phyloP scores from a whole-genome alignment of 106 monocot species.

The Xerophyta viscosa region DNA sequence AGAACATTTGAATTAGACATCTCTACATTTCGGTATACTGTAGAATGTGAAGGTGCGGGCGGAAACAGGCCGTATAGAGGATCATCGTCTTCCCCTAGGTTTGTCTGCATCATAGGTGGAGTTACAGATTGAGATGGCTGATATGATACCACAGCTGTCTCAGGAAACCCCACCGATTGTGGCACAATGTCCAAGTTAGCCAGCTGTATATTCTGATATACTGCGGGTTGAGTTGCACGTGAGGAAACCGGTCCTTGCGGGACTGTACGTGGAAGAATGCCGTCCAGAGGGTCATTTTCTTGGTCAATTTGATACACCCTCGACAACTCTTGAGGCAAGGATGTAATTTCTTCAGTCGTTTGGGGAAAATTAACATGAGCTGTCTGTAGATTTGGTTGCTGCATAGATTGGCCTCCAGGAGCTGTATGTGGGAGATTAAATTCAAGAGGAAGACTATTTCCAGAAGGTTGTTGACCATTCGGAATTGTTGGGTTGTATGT shows the following conservation, averaged over 20 bases:
- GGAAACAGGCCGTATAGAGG: no score
- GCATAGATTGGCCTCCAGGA: not conserved
- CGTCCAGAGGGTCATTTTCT: conserved; percentile 3
- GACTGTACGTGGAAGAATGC: conserved; percentile 5
- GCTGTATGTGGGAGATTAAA: not conserved
- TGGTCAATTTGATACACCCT: not conserved
- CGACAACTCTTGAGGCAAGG: not conserved
- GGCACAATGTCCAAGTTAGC: not conserved
- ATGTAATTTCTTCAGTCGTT: not conserved
- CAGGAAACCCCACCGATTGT: not conserved
- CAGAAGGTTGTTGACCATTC: conserved; percentile 14
- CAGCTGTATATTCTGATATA: not conserved
- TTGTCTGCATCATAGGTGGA: not conserved
- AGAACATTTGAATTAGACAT: no score
- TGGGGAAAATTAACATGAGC: not conserved
- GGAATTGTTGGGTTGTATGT: conserved; percentile 23
- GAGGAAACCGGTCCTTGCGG: conserved; percentile 1
- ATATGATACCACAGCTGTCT: not conserved
- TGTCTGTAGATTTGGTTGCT: not conserved
- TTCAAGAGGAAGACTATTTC: conserved; percentile 2
- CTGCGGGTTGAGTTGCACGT: conserved; percentile 1
- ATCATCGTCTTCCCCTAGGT: no score
- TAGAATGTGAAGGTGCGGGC: no score
- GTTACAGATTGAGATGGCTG: not conserved
- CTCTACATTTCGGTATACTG: no score